A percentile compares a stretch with the other conserved stretches of the same genome.
Conservation (phyloP, 108 stramenopile genomes). For the Mediolabrus comicus region DNA sequence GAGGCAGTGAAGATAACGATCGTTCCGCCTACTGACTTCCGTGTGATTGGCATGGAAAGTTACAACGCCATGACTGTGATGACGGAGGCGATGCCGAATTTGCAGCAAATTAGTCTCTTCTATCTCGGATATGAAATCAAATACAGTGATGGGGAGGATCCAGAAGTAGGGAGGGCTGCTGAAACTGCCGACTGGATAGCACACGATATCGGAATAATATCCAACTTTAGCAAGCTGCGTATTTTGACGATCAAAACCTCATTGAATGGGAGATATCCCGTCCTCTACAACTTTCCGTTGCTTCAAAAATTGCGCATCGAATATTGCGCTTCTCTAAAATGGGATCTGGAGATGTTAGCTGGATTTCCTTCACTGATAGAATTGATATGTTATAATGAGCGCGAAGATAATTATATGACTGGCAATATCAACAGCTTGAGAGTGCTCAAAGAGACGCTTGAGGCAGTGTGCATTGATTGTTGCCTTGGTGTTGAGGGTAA, state of each 20-base stretch:
- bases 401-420: neutral
- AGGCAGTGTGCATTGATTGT: neutral
- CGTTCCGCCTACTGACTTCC: neutral
- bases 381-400: neutral
- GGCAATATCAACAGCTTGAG: neutral
- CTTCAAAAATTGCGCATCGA: neutral
- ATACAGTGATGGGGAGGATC: neutral
- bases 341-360: neutral
- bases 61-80: no score
- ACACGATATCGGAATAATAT: neutral
- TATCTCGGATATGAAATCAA: no score
- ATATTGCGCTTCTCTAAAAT: neutral
- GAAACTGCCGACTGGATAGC: neutral
- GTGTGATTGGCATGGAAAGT: no score
- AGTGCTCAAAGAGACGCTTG: neutral
- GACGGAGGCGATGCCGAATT: no score
- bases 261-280: neutral
- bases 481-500: neutral
- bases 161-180: neutral
- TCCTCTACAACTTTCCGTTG: neutral
- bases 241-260: neutral
- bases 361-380: slow-evolving; percentile 2
- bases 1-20: no score
- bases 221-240: neutral
- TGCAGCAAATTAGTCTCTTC: no score